Evolutionary conservation across 2,329 filamentous ascomycete species (phyloP), one percentile per base, ranked within the genome.

Genomic region (Anthostomella pinea): DNA sequence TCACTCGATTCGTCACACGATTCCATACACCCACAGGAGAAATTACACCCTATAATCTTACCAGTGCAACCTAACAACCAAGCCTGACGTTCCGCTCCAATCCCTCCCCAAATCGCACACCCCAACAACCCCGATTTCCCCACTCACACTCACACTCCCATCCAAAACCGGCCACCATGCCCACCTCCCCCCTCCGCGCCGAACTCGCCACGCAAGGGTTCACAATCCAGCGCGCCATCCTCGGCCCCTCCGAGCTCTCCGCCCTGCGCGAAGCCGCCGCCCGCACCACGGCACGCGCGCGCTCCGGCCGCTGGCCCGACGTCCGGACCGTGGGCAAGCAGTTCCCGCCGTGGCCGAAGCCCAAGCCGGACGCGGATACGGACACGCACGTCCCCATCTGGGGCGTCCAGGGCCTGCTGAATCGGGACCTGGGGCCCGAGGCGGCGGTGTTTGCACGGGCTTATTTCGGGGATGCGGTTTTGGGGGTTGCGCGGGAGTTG

Each of bases 261-360:
- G 53, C 65, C 14, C 79, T 91, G 45, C 83, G 81, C 51, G 56
- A 59, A 35, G 81, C 81, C 26, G 77, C 80, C 33, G 57, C 66
- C 2, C 35, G 41, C 23, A 39, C 38, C n/a, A 79, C 80, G 14
- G 57, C 65, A 3, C 66, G 78, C 26, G 83, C 85, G 26, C 79
- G 85, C 45, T 51, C 68, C n/a, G 87, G 87, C 23, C 56, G 72
- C 45, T 95, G 88, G 88, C 86, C 86, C 3, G 75, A 85, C 63
- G 81, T 94, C 54, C 84, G 88, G 47, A 91, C 86, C 1, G 77
- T 93, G 3, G 86, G 86, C 35, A 94, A 94, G 63, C 88, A 95
- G 64, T 95, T 95, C 66, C 89, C 88, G 1, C 89, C 89, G 0
- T 95, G 88, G 88, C 69, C 75, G 4, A 70, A 69, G 32, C 66